Evolutionary conservation across 2,329 filamentous ascomycete genomes (phyloP).

Genomic region (Madurella mycetomatis): DNA sequence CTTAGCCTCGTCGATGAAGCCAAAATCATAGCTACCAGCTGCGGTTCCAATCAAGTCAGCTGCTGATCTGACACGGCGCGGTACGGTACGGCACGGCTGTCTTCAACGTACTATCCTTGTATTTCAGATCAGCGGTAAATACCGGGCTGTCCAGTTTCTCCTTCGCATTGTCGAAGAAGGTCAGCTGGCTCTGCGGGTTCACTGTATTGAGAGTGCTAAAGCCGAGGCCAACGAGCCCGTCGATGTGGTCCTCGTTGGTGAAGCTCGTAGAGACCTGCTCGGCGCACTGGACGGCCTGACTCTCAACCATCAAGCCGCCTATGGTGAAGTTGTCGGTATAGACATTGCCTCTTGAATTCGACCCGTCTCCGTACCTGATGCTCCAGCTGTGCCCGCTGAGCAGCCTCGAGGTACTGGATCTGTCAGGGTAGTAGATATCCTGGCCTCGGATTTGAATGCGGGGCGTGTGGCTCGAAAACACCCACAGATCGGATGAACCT

Average conservation of each 20-base stretch:
- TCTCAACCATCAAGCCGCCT: slow-evolving; percentile 38
- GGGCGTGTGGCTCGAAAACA: slow-evolving; percentile 38
- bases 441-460: slow-evolving; percentile 37
- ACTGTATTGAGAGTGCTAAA: slow-evolving; percentile 45
- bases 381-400: slow-evolving; percentile 37
- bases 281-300: slow-evolving; percentile 43
- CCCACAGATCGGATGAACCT: slow-evolving; percentile 37
- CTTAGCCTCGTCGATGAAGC: slow-evolving; percentile 51
- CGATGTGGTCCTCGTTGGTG: slow-evolving; percentile 36
- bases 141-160: slow-evolving; percentile 29
- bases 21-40: slow-evolving; percentile 36
- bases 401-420: slow-evolving; percentile 37
- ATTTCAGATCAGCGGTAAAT: slow-evolving; percentile 34
- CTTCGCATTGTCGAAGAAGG: slow-evolving; percentile 38
- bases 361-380: slow-evolving; percentile 44
- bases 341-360: slow-evolving; percentile 39
- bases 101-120: slow-evolving; percentile 29
- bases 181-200: slow-evolving; percentile 37
- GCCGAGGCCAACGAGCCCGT: slow-evolving; percentile 44
- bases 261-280: slow-evolving; percentile 40
- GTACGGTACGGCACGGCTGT: neutral
- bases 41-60: neutral
- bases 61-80: neutral
- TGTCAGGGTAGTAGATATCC: slow-evolving; percentile 36
- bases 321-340: slow-evolving; percentile 43